Evolutionary conservation across 495 filamentous ascomycete genomes (phyloP), one percentile per base, ranked within the genome.

Genomic region (Arthonia radiata): DNA sequence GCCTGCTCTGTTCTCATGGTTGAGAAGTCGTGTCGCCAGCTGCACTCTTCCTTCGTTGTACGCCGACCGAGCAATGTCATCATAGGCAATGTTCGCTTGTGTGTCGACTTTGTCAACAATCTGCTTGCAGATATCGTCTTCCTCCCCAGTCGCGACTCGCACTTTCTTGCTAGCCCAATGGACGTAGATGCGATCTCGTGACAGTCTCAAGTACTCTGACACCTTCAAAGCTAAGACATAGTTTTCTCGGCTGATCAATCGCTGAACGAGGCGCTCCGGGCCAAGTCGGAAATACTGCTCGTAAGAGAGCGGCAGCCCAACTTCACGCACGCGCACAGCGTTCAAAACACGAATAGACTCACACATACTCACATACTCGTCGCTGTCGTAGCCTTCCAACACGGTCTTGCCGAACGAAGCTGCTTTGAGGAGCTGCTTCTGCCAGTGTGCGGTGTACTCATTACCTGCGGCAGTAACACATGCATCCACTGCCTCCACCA

Each of bases 291-390:
- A 56, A 41, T 69, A 78, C 49, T 94, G 81, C 15, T 93, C 80
- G 41, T 86, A 86, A 7, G 79, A 86, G n/a, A 94, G 38, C 0
- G 86, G 78, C 10, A 97, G 37, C 8, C 89, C 86, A 29, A 97
- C 70, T 39, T 86, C 70, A 38, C 79, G 93, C 43, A 74, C 90
- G 25, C 86, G 61, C 3, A 80, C 69, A 10, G 89, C 83, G 40
- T 90, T 92, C 17, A 97, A 58, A 3, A 97, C 80, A 25, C 86
- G 71, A 11, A 94, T 50, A 7, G 72, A 82, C 47, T 97, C 86
- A 36, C 78, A 91, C 78, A 92, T 93, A 31, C 93, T 81, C 15
- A 97, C 89, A 46, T 94, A 97, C 31, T 94, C 83, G 36, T 97
- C 86, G 40, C 77, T 89, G 47, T 76, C 89, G 49, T 94, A 97